Evolutionary conservation across 73 alveolate species (phyloP).

Genomic region (Paramecium pentaurelia): DNA sequence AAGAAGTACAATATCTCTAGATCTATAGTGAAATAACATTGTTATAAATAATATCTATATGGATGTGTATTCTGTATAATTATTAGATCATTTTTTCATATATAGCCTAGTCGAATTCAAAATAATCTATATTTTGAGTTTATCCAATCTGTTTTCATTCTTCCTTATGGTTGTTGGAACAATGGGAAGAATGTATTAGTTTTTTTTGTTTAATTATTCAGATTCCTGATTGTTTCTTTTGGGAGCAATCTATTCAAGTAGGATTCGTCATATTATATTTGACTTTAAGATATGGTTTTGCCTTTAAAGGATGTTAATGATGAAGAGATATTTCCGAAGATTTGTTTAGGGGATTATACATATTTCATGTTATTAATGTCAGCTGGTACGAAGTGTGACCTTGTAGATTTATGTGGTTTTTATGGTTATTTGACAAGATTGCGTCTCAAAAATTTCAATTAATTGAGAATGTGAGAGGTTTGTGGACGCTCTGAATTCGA

Average conservation of each 20-base stretch:
- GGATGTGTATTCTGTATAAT: background rate
- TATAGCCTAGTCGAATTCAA: background rate
- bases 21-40: background rate
- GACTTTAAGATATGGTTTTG: background rate
- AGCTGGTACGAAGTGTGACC: background rate
- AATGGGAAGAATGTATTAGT: background rate
- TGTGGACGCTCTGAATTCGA: background rate
- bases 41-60: background rate
- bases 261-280: background rate
- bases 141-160: slow-evolving; percentile 30
- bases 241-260: background rate
- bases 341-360: background rate
- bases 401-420: background rate
- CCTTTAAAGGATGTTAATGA: background rate
- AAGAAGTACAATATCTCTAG: background rate
- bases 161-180: background rate
- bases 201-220: background rate
- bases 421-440: background rate
- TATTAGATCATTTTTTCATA: background rate
- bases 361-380: background rate
- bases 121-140: slow-evolving; percentile 7
- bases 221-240: background rate
- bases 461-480: background rate
- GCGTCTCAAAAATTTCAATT: background rate
- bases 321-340: background rate